phyloP scores from a whole-genome alignment of 75 land plant genomes.

The Sequoia sempervirens region DNA sequence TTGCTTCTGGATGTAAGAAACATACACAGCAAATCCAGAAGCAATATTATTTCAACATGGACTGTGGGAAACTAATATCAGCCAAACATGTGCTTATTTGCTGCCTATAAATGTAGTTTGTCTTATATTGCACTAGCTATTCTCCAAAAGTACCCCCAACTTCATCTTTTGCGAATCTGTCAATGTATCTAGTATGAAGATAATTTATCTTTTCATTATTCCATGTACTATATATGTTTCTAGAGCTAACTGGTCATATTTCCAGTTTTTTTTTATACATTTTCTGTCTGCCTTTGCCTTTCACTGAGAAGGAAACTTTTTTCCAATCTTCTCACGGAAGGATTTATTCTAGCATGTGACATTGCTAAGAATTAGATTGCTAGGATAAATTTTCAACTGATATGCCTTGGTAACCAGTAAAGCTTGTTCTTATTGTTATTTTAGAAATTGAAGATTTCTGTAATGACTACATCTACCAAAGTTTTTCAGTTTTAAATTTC shows the following conservation, averaged over 20 bases:
- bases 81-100: neutral
- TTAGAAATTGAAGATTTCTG: neutral
- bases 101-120: neutral
- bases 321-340: neutral
- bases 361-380: neutral
- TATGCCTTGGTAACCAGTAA: neutral
- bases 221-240: neutral
- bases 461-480: neutral
- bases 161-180: neutral
- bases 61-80: too few species aligned
- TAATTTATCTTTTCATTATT: neutral
- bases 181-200: neutral
- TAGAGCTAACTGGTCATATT: neutral
- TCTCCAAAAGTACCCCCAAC: neutral
- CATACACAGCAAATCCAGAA: too few species aligned
- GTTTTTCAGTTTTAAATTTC: neutral
- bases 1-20: too few species aligned
- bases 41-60: too few species aligned
- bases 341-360: neutral
- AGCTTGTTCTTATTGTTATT: neutral
- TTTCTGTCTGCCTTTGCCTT: neutral
- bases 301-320: neutral
- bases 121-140: neutral
- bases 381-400: neutral
- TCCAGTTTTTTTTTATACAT: neutral